Percentiles rank a stretch among this genome's conserved stretches.
phyloP scores from a whole-genome alignment of 768 basidiomycete genomes.

The Tricholoma saponaceum region DNA sequence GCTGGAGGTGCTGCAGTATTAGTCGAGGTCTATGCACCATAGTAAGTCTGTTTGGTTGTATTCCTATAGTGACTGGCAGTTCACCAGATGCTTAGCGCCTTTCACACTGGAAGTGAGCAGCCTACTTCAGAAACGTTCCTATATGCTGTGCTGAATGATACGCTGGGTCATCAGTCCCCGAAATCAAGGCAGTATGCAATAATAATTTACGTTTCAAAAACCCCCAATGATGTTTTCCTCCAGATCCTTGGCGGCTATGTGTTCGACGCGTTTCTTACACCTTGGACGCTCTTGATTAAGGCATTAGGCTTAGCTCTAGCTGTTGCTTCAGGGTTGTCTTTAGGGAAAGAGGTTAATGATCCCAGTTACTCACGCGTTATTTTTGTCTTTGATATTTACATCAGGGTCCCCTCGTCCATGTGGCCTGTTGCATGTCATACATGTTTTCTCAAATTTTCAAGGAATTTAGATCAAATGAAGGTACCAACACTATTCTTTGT shows the following conservation, averaged over 20 bases:
- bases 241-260: constrained; percentile 84
- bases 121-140: neutral
- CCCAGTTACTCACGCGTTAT: constrained; percentile 7
- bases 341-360: constrained; percentile 72
- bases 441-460: constrained; percentile 62
- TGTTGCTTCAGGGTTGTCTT: constrained; percentile 79
- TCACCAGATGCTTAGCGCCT: constrained; percentile 42
- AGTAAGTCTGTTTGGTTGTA: constrained; percentile 37
- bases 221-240: neutral
- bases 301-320: constrained; percentile 77
- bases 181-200: constrained; percentile 66
- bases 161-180: constrained; percentile 47
- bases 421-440: constrained; percentile 78
- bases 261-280: constrained; percentile 80
- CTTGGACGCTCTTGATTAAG: constrained; percentile 85
- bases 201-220: neutral
- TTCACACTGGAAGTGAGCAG: constrained; percentile 74
- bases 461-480: constrained; percentile 76
- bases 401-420: constrained; percentile 81
- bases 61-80: constrained; percentile 3
- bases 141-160: neutral
- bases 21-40: constrained; percentile 65
- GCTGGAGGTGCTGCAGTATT: constrained; percentile 60
- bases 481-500: constrained; percentile 26
- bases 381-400: constrained; percentile 1